Percentiles rank a stretch among this genome's conserved stretches.
Evolutionary conservation across 352 stramenopile species (phyloP).

Genomic region (Phytopythium litorale): DNA sequence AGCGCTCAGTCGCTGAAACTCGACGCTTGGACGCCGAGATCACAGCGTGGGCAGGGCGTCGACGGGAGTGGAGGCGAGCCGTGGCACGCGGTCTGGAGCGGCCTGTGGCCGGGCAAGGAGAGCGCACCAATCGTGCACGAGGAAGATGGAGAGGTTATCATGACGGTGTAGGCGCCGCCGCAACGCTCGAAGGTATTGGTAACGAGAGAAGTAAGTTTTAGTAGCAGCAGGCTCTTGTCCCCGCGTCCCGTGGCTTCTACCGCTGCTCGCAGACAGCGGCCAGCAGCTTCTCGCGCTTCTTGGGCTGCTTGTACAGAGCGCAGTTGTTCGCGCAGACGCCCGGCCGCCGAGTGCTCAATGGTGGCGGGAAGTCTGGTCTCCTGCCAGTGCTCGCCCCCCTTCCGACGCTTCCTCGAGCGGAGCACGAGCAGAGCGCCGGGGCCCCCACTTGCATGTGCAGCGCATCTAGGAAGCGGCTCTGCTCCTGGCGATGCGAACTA

Average conservation of each 20-base stretch:
- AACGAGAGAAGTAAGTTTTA: background rate
- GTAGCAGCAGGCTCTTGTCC: background rate
- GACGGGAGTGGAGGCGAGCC: slow-evolving; percentile 31
- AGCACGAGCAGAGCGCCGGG: slow-evolving; percentile 55
- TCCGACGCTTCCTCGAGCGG: background rate
- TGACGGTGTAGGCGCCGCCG: slow-evolving; percentile 57
- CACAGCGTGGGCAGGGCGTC: slow-evolving; percentile 25
- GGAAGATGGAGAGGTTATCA: slow-evolving; percentile 71
- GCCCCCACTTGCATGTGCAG: slow-evolving; percentile 44
- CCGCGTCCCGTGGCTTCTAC: slow-evolving; percentile 8
- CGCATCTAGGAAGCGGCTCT: slow-evolving; percentile 45
- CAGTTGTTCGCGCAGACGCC: slow-evolving; percentile 64
- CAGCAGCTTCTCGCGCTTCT: slow-evolving; percentile 52
- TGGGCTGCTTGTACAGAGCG: slow-evolving; percentile 57
- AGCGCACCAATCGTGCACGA: slow-evolving; percentile 23
- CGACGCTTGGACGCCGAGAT: slow-evolving; percentile 35
- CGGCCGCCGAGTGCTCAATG: slow-evolving; percentile 5
- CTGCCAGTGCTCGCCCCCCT: slow-evolving; percentile 1
- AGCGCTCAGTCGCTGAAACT: slow-evolving; percentile 30
- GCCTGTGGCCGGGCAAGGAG: slow-evolving; percentile 42
- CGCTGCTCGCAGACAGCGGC: slow-evolving; percentile 65
- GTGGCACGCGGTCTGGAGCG: slow-evolving; percentile 49
- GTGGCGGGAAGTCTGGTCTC: slow-evolving; percentile 7
- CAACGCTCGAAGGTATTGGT: background rate
- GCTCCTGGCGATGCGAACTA: slow-evolving; percentile 6